phyloP scores from a whole-genome alignment of 495 filamentous ascomycete species.

The Rusavskia elegans region DNA sequence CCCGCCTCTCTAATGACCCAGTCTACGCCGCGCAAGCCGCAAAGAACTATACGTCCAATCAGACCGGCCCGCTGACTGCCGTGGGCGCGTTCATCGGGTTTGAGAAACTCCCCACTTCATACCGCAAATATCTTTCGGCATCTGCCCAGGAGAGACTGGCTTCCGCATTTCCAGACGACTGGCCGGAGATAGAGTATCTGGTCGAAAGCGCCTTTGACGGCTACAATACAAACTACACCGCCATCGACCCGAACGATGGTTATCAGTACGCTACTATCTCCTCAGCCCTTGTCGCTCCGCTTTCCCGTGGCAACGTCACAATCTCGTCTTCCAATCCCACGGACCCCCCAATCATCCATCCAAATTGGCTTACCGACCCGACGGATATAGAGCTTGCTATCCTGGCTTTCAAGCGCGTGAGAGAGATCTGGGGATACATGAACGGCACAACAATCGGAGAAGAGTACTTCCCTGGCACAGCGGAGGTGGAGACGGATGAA shows the following conservation, averaged over 20 bases:
- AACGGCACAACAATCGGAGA: constrained; percentile 24
- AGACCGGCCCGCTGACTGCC: constrained; percentile 21
- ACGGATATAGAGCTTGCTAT: neutral
- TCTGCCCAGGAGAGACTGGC: constrained; percentile 15
- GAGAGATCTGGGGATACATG: constrained; percentile 28
- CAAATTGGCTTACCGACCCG: constrained; percentile 28
- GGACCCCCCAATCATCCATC: constrained; percentile 37
- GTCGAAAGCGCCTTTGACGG: constrained; percentile 12
- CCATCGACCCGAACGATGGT: constrained; percentile 19
- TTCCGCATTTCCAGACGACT: constrained; percentile 28
- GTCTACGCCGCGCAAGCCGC: constrained; percentile 1
- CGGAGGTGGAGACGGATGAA: constrained; percentile 26
- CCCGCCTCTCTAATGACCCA: constrained; percentile 4
- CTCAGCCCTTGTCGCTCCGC: constrained; percentile 27
- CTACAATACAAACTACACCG: neutral
- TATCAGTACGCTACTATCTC: constrained; percentile 30
- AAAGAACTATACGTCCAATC: constrained; percentile 8
- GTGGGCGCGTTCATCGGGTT: constrained; percentile 20
- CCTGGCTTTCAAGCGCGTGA: constrained; percentile 10
- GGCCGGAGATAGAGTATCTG: constrained; percentile 43
- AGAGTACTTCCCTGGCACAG: constrained; percentile 32
- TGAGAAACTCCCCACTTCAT: constrained; percentile 30
- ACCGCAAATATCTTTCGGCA: constrained; percentile 14
- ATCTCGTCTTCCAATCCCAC: constrained; percentile 25
- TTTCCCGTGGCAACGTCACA: constrained; percentile 38